Evolutionary conservation across 768 basidiomycete species (phyloP), one percentile per base, ranked within the genome.

Genomic region (Pleurotus eryngii): DNA sequence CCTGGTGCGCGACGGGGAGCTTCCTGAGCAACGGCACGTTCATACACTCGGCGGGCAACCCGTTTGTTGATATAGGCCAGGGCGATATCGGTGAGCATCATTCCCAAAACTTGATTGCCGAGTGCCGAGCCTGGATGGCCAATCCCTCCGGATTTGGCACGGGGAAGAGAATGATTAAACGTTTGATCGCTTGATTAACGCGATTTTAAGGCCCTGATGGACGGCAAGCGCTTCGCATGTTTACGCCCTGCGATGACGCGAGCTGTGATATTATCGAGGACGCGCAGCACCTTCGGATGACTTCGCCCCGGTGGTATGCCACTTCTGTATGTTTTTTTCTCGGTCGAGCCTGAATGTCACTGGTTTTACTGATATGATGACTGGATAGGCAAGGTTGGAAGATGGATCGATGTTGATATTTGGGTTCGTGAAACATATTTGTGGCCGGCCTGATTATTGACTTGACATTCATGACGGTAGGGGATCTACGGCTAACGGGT

Each of bases 1-100:
- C 69, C 17, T 79, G 75, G 64, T 79, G 76, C 62, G 77, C 73
- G 1, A 74, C 73, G 24, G 76, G 76, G 9, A 72, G 70, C 1
- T 72, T 77, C 55, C 59, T 78, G 48, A 70, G 73, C 40, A 77
- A 77, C 37, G 76, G 76, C 2, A 76, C 75, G 2, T 70, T 76
- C 65, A 68, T 74, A 30, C 64, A 63, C 57, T 61, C 64, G 11
- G 60, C 64, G 15, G 54, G 51, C 22, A 53, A 63, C 42, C 51
- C 56, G 18, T 4, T 56, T 39, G 57, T 56, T 39, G 49, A 63
- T 27, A 61, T 64, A 24, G 61, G 55, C 59, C 18, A 38, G 12
- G 30, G 38, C 42, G 17, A 37, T 9, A 9, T n/a, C 15, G 40
- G 35, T 50, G 15, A 55, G 38, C 9, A 11, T 37, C 50, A 0